Percentiles rank a stretch among this genome's conserved stretches.
phyloP scores from a whole-genome alignment of 176 grass and related monocot species.

The Avena insularis region DNA sequence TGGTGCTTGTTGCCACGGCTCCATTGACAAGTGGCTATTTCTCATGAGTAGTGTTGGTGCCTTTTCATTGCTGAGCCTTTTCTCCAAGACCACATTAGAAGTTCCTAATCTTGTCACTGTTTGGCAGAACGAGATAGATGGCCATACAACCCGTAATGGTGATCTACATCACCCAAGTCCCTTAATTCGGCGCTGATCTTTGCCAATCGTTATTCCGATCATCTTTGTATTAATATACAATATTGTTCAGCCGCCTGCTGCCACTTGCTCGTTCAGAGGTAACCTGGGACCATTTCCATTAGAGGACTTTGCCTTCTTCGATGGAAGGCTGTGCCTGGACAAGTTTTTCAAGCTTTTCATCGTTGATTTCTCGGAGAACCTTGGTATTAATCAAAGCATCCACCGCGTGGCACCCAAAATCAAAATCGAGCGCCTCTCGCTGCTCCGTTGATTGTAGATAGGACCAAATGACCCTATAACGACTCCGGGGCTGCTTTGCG shows the following conservation, averaged over 20 bases:
- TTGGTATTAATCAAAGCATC: neutral
- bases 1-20: neutral
- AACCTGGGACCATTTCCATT: neutral
- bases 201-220: neutral
- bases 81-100: neutral
- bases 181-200: neutral
- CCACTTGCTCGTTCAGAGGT: neutral
- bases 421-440: too few relatives aligned
- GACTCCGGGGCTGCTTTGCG: too few relatives aligned
- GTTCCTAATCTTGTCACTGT: neutral
- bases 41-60: neutral
- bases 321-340: neutral
- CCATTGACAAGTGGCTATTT: constrained; percentile 8
- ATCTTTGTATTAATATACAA: neutral
- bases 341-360: neutral
- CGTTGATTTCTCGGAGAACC: neutral
- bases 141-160: neutral
- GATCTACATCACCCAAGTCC: neutral
- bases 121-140: neutral
- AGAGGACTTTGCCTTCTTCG: neutral
- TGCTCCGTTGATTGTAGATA: too few relatives aligned
- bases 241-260: neutral
- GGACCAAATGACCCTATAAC: too few relatives aligned
- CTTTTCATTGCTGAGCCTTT: constrained; percentile 13
- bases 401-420: too few relatives aligned